A percentile compares a stretch with the other conserved stretches of the same genome.
phyloP scores from a whole-genome alignment of 371 early-diverging fungal species.

The Zancudomyces culisetae region DNA sequence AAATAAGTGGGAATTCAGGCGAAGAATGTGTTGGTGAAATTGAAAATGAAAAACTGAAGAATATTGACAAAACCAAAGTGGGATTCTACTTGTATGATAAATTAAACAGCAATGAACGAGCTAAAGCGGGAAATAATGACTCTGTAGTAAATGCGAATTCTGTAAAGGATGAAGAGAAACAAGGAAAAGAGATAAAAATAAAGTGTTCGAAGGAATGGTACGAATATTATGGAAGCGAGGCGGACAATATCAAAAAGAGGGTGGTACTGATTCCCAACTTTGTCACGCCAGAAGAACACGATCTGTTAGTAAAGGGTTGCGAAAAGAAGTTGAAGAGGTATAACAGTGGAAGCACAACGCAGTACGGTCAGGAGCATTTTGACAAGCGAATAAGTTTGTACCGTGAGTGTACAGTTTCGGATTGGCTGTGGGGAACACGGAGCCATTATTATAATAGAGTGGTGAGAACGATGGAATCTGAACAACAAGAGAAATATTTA shows the following conservation, averaged over 20 bases:
- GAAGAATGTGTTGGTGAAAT: no score
- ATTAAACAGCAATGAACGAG: no score
- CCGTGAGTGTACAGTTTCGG: conserved; percentile 23
- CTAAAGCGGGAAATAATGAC: no score
- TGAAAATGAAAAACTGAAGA: no score
- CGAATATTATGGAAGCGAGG: conserved; percentile 6
- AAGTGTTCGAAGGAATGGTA: conserved; percentile 12
- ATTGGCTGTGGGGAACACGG: conserved; percentile 18
- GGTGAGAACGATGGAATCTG: background rate
- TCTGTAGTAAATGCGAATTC: no score
- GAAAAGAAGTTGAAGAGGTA: conserved; percentile 20
- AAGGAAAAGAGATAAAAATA: no score
- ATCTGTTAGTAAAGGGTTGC: conserved; percentile 12
- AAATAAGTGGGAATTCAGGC: no score
- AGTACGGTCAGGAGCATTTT: conserved; percentile 23
- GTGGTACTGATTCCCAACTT: conserved; percentile 19
- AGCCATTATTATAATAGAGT: conserved; percentile 1
- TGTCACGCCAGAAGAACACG: conserved; percentile 14
- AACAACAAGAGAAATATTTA: background rate
- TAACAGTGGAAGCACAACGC: conserved; percentile 9
- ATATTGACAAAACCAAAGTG: no score
- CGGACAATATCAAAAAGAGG: conserved; percentile 5
- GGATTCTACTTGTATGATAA: no score
- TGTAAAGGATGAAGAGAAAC: no score
- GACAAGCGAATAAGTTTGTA: conserved; percentile 24